Base-by-base conservation (phyloP, 108 stramenopile species). In the Cyclostephanos tholiformis region DNA sequence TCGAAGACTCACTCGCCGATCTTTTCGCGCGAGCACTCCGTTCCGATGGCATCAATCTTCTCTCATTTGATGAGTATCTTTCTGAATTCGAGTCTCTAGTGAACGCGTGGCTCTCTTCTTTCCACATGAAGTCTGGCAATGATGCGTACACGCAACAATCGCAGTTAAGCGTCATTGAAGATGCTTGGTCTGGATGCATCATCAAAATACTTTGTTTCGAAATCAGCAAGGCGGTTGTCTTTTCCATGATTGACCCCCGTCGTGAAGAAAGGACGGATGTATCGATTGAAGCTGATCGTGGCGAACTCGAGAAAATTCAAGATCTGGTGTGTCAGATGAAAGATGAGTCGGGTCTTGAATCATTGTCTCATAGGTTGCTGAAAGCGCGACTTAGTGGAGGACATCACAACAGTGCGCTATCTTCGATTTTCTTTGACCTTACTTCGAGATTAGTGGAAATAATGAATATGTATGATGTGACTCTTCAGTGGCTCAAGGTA, bases 191-290 rank as follows among this genome's bases (percentile, higher is more conserved):
- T 29, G 63, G 68, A 41, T 74, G 72, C 44, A 44, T 80, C 19
- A 25, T 74, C 32, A 67, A 80, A 65, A 60, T 71, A 56, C 46
- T 74, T 20, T 69, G 73, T 29, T 80, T 80, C 58, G 79, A 73
- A 63, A 29, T 59, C 48, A 52, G 30, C 27, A 67, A 69, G 49
- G 75, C 75, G 2, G 43, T 71, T 30, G 71, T 59, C 13, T 14
- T 23, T 43, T 32, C 71, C 23, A 71, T 71, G 58, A 57, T 79
- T 38, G 70, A 71, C 12, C 32, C 63, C 1, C 50, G 41, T 39
- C 23, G n/a, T 52, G 11, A n/a, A 19, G 27, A 56, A 23, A 39
- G 58, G 41, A 30, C 41, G 35, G 32, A 57, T 32, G 9, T 29
- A 27, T 22, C 43, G 1, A 57, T 52, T 36, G 38, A 50, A n/a